Percentiles rank a stretch among this genome's conserved stretches.
Evolutionary conservation across 176 grass and related monocot genomes (phyloP).

Genomic region (Lolium perenne): DNA sequence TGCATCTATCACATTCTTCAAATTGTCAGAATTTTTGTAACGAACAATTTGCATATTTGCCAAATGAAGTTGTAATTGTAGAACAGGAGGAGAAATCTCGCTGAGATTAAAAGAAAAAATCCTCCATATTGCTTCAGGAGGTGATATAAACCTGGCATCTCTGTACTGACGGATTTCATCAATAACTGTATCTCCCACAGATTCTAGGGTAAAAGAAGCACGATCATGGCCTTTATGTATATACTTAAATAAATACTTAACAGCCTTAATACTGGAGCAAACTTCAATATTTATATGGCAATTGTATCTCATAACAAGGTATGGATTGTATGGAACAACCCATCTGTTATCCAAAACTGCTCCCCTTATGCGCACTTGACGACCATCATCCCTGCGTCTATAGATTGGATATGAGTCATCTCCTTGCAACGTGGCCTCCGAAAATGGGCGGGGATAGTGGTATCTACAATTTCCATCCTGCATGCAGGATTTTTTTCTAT

Average conservation of each 20-base stretch:
- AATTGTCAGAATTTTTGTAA: not conserved
- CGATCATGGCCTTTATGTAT: not conserved
- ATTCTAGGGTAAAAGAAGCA: not conserved
- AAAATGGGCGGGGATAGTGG: not conserved
- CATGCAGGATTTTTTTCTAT: not conserved
- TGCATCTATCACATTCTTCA: not conserved
- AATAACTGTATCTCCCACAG: not conserved
- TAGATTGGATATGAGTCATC: not conserved
- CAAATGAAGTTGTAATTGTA: not conserved
- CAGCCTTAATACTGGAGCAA: not conserved
- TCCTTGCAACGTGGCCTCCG: not conserved
- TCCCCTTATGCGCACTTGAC: not conserved
- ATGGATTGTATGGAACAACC: not conserved
- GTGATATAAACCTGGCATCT: not conserved
- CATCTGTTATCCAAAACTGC: not conserved
- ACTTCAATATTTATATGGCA: not conserved
- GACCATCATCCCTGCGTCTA: not conserved
- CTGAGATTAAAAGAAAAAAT: not conserved
- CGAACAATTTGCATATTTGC: not conserved
- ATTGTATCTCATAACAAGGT: conserved; percentile 1
- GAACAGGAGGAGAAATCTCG: not conserved
- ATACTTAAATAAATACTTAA: not conserved
- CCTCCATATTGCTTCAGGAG: not conserved
- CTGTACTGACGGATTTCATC: not conserved
- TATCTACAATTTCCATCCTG: not conserved